Conservation (phyloP, 148 eudicot genomes). For the Rhododendron williamsianum region DNA sequence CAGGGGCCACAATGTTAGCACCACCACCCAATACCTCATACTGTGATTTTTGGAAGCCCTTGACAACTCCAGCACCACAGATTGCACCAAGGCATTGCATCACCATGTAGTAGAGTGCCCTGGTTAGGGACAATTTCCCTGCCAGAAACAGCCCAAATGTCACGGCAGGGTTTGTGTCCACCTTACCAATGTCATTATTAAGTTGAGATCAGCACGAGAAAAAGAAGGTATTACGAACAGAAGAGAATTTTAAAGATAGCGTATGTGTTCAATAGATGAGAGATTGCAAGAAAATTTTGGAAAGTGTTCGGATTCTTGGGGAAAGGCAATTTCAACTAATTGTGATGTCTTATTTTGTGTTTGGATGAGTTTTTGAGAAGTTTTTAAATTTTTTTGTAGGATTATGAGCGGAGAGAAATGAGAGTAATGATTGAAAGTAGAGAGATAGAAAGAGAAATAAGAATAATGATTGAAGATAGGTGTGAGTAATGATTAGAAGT, state of each 20-base stretch:
- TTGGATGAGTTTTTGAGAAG: too few relatives aligned
- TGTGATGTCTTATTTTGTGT: not conserved
- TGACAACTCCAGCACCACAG: slow-evolving; percentile 47
- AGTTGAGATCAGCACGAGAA: not conserved
- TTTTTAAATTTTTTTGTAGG: too few relatives aligned
- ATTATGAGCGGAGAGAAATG: too few relatives aligned
- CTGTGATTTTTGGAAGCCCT: slow-evolving; percentile 32
- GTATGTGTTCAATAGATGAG: not conserved
- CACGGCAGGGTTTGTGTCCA: slow-evolving; percentile 40
- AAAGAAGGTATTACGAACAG: not conserved
- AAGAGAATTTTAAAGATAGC: not conserved
- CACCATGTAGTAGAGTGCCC: slow-evolving; percentile 42
- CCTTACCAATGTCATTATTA: slow-evolving; percentile 14
- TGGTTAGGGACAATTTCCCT: slow-evolving; percentile 44
- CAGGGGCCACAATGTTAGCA: slow-evolving; percentile 41
- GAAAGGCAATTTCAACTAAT: not conserved
- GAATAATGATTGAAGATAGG: too few relatives aligned
- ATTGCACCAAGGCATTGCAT: slow-evolving; percentile 48
- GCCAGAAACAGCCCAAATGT: slow-evolving; percentile 48
- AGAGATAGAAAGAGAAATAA: too few relatives aligned
- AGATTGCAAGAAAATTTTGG: not conserved
- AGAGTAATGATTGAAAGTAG: too few relatives aligned
- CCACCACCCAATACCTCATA: slow-evolving; percentile 12
- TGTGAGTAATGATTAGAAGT: too few relatives aligned
- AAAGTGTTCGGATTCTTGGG: not conserved